Conservation (phyloP, 2,329 filamentous ascomycete genomes). For the Colletotrichum coccodes region DNA sequence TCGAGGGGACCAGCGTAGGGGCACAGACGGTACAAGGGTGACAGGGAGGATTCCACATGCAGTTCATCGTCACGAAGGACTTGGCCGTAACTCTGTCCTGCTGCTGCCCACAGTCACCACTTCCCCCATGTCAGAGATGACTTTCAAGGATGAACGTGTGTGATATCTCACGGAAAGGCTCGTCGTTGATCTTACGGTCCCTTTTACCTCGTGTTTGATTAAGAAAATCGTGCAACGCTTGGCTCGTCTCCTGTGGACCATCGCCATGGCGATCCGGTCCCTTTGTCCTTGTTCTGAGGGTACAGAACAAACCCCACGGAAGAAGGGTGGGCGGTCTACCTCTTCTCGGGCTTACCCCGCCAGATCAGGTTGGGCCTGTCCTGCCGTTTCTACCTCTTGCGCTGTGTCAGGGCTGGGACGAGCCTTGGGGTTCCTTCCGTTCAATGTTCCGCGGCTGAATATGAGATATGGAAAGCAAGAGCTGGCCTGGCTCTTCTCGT, state of each 20-base stretch:
- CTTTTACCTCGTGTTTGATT: not conserved
- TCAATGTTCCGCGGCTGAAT: not conserved
- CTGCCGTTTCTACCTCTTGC: not conserved
- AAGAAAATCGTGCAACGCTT: not conserved
- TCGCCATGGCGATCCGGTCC: not conserved
- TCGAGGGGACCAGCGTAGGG: not conserved
- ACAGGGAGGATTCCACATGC: conserved; percentile 6
- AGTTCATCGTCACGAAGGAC: not conserved
- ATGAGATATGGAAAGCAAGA: not conserved
- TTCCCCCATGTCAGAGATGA: no score
- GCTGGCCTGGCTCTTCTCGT: not conserved
- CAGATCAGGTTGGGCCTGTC: conserved; percentile 11
- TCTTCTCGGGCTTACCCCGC: conserved; percentile 25
- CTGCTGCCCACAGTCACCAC: no score
- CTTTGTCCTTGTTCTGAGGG: conserved; percentile 12
- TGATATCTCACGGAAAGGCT: no score
- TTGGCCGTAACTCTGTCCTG: not conserved
- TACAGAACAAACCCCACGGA: not conserved
- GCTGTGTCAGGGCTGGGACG: not conserved
- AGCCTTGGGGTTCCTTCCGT: not conserved
- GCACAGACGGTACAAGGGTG: conserved; percentile 7
- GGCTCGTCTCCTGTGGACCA: not conserved
- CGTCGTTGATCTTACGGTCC: not conserved
- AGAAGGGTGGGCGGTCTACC: not conserved
- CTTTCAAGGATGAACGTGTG: no score